phyloP scores from a whole-genome alignment of 371 early-diverging fungal genomes.

The Mortierella sp. region DNA sequence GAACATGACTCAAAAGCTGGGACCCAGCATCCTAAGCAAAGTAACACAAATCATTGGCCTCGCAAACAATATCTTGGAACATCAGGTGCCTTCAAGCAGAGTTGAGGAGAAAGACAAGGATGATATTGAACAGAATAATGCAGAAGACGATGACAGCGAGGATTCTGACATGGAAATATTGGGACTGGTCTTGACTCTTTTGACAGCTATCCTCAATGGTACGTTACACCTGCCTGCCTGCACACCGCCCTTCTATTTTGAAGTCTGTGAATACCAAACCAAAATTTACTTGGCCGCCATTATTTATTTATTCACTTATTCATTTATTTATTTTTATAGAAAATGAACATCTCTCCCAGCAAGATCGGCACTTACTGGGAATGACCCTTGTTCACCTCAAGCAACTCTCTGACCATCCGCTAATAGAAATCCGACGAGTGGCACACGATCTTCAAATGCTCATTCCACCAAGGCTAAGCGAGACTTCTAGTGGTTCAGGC shows the following conservation, averaged over 20 bases:
- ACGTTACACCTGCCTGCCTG: slow-evolving; percentile 2
- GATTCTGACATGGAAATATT: slow-evolving; percentile 66
- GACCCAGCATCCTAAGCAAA: slow-evolving; percentile 79
- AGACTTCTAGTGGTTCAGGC: not conserved
- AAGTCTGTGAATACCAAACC: not conserved
- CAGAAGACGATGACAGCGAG: slow-evolving; percentile 49
- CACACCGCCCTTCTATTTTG: not conserved
- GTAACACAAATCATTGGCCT: slow-evolving; percentile 84
- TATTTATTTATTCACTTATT: not conserved
- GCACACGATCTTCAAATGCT: slow-evolving; percentile 69
- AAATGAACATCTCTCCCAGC: slow-evolving; percentile 60
- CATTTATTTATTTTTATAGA: slow-evolving; percentile 42
- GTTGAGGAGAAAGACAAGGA: not conserved
- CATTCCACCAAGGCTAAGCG: slow-evolving; percentile 50
- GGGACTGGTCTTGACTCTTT: slow-evolving; percentile 64
- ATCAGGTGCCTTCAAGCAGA: slow-evolving; percentile 12
- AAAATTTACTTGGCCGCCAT: not conserved
- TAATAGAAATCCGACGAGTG: slow-evolving; percentile 63
- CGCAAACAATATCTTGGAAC: slow-evolving; percentile 74
- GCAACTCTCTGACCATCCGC: slow-evolving; percentile 60
- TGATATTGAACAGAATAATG: not conserved
- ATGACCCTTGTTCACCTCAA: slow-evolving; percentile 66
- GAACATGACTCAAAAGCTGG: slow-evolving; percentile 74
- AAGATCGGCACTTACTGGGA: slow-evolving; percentile 59
- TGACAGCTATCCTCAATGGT: slow-evolving; percentile 61